These are phyloP conservation scores for Saccharomycopsis malanga DNA, from an alignment of 805 yeast species.

Conservation along the genomic window DNA sequence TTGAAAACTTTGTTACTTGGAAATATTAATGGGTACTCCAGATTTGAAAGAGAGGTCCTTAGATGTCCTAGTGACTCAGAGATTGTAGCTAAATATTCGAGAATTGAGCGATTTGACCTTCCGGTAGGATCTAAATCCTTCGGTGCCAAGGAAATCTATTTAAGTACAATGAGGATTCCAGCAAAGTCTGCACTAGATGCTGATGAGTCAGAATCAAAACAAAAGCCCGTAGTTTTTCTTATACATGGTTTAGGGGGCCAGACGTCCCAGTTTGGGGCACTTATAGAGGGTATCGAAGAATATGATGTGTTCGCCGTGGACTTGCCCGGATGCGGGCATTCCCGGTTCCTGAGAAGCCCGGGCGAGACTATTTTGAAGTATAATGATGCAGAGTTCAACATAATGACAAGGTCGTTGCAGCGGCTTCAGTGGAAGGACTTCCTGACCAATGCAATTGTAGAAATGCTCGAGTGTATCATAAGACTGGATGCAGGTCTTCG, in stretches of 20 bases:
- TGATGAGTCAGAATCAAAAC: conserved; percentile 28
- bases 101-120: conserved; percentile 35
- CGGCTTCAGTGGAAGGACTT: conserved; percentile 14
- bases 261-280: conserved; percentile 73
- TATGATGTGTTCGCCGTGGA: conserved; percentile 66
- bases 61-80: conserved; percentile 51
- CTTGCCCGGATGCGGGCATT: conserved; percentile 78
- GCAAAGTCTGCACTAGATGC: conserved; percentile 38
- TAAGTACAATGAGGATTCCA: conserved; percentile 40
- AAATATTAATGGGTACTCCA: conserved; percentile 1
- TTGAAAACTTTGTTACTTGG: conserved; percentile 2
- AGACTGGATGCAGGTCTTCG: conserved; percentile 20
- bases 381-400: conserved; percentile 15
- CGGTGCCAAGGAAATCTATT: conserved; percentile 29
- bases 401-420: not conserved
- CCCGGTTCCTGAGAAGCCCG: conserved; percentile 2
- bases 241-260: conserved; percentile 92
- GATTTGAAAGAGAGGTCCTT: conserved; percentile 38
- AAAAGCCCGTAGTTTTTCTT: conserved; percentile 55
- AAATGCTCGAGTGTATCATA: conserved; percentile 14
- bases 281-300: conserved; percentile 51
- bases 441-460: conserved; percentile 18
- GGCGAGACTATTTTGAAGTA: conserved; percentile 13
- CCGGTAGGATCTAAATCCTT: conserved; percentile 7
- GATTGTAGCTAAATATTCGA: conserved; percentile 41